phyloP scores from a whole-genome alignment of 805 yeast species.

The Kuraishia cidri region DNA sequence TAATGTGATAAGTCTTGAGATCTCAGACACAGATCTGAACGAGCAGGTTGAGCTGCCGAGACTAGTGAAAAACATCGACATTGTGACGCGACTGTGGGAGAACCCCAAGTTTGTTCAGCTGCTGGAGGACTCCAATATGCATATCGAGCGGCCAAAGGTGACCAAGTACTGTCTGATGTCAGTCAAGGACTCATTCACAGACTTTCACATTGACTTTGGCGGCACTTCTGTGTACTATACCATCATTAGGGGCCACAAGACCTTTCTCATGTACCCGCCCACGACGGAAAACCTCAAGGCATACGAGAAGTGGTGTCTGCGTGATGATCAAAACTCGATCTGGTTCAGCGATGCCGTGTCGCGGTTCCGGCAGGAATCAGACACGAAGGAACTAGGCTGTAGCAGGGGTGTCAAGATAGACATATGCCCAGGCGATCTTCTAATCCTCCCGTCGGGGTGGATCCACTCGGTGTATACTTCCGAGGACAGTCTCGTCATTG shows the following conservation, averaged over 20 bases:
- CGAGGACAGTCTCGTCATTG: constrained; percentile 69
- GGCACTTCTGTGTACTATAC: constrained; percentile 91
- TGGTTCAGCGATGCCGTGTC: constrained; percentile 54
- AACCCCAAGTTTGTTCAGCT: constrained; percentile 1
- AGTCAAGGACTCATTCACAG: constrained; percentile 72
- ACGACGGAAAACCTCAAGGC: constrained; percentile 48
- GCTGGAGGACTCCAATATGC: constrained; percentile 8
- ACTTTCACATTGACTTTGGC: constrained; percentile 87
- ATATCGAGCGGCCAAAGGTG: constrained; percentile 39
- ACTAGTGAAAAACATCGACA: constrained; percentile 56
- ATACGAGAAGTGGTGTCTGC: constrained; percentile 67
- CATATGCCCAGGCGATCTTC: constrained; percentile 53
- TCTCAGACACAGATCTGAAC: constrained; percentile 48
- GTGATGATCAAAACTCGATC: constrained; percentile 46
- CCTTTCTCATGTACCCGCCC: constrained; percentile 76
- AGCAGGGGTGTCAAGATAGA: constrained; percentile 23
- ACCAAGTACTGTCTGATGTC: constrained; percentile 83
- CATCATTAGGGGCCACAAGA: constrained; percentile 64
- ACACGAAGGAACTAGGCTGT: constrained; percentile 15
- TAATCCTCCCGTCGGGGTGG: constrained; percentile 89
- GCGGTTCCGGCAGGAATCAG: constrained; percentile 6
- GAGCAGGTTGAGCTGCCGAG: constrained; percentile 48
- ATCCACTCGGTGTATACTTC: constrained; percentile 88
- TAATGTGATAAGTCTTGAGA: constrained; percentile 78
- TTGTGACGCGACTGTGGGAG: constrained; percentile 62